Evolutionary conservation across 2,329 filamentous ascomycete species (phyloP).

Genomic region (Bipolaris gigantea): DNA sequence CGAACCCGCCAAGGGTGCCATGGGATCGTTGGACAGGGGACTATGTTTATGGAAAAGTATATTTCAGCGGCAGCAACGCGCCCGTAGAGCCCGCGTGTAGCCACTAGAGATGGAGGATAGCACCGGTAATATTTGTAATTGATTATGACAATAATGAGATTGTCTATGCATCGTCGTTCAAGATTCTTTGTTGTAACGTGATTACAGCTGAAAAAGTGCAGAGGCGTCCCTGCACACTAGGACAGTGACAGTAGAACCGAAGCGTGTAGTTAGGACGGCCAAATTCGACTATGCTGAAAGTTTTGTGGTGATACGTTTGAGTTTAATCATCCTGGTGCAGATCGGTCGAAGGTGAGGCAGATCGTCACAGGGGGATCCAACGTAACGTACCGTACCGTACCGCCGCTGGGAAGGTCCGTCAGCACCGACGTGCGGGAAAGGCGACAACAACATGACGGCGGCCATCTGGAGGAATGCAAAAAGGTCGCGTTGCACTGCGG

Average conservation of each 20-base stretch:
- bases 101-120: neutral
- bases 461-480: neutral
- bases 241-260: neutral
- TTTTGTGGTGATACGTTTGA: neutral
- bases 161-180: too few species aligned
- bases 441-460: neutral
- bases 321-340: neutral
- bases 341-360: neutral
- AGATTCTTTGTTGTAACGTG: neutral
- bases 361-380: conserved; percentile 2
- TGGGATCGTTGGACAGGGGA: conserved; percentile 34
- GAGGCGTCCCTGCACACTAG: too few species aligned
- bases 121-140: neutral
- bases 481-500: neutral
- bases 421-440: neutral
- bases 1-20: conserved; percentile 26
- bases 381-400: neutral
- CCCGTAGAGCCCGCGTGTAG: conserved; percentile 26
- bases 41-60: conserved; percentile 43
- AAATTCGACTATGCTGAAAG: neutral
- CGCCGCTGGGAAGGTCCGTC: neutral
- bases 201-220: neutral
- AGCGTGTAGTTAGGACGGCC: neutral
- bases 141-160: neutral
- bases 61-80: conserved; percentile 26